Evolutionary conservation across 129 eudicot genomes (phyloP), one percentile per base, ranked within the genome.

Genomic region (Centella asiatica): DNA sequence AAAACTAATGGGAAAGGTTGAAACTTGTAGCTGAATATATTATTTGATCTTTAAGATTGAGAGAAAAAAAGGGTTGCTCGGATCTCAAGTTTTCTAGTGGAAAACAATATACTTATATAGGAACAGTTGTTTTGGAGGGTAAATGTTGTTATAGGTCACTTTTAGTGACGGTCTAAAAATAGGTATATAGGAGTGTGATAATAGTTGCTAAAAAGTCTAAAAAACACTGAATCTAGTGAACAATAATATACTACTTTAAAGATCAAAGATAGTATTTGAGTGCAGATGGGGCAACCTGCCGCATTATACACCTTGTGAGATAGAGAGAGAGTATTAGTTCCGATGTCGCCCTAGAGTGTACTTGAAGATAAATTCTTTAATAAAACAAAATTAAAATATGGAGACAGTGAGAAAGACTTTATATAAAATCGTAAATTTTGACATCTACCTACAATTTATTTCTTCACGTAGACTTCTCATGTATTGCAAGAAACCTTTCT

Each of bases 251-350:
- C 58, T 24, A 47, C 1, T 6, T 12, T 8, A 15, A 26, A 54
- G 24, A 17, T 63, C 40, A 61, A 55, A 45, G 51, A 55, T 62
- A 64, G 64, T 60, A 70, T 48, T 33, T 74, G 83, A 77, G 87
- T 77, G 76, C 60, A 75, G 82, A 81, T 77, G 81, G 85, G 85
- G 82, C 81, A 80, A 80, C 70, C 73, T 71, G 39, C 32, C 59
- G 37, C 33, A 39, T 34, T 63, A 46, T 52, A 48, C 57, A 58
- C 48, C 67, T 24, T 51, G 37, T 46, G 50, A 34, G 64, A 24
- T 44, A 55, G 47, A 19, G 55, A 57, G 55, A 64, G 60, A 59
- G 62, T 57, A 44, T 47, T 70, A 34, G 87, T 71, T 77, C 76
- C 70, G 60, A 62, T 71, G 86, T 80, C 86, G 67, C 74, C 70